Conservation (phyloP, 73 alveolate species). For the Paramecium pentaurelia region DNA sequence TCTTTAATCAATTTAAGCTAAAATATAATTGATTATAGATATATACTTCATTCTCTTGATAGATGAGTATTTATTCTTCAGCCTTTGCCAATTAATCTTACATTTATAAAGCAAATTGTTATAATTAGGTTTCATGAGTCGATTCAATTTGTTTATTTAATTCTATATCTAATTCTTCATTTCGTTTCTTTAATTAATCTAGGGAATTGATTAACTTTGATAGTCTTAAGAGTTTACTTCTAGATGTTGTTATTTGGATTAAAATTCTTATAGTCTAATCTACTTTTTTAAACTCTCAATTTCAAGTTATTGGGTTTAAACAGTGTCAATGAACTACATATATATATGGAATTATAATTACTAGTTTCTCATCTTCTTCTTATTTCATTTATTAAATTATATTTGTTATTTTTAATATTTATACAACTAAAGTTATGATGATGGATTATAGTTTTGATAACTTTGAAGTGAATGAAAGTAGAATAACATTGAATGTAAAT, state of each 20-base stretch:
- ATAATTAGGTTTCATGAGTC: neutral
- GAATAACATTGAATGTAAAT: neutral
- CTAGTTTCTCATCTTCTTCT: neutral
- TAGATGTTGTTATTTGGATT: neutral
- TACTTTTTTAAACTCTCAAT: conserved; percentile 15
- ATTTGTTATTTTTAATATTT: neutral
- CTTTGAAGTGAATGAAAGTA: neutral
- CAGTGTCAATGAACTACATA: neutral
- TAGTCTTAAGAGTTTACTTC: neutral
- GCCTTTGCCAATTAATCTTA: conserved; percentile 11
- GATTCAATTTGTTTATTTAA: neutral
- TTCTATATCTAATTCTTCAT: neutral
- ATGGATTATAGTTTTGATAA: neutral
- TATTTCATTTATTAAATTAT: neutral
- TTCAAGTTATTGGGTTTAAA: neutral
- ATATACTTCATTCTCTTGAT: neutral
- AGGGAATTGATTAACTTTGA: neutral
- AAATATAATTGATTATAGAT: neutral
- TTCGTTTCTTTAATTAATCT: neutral
- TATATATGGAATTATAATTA: neutral
- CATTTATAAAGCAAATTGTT: neutral
- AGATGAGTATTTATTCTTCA: neutral
- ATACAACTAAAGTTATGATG: neutral
- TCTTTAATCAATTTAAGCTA: neutral
- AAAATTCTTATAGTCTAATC: neutral